A percentile compares a stretch with the other conserved stretches of the same genome.
phyloP scores from a whole-genome alignment of 805 yeast genomes.

The Debaryomyces tyrocola region DNA sequence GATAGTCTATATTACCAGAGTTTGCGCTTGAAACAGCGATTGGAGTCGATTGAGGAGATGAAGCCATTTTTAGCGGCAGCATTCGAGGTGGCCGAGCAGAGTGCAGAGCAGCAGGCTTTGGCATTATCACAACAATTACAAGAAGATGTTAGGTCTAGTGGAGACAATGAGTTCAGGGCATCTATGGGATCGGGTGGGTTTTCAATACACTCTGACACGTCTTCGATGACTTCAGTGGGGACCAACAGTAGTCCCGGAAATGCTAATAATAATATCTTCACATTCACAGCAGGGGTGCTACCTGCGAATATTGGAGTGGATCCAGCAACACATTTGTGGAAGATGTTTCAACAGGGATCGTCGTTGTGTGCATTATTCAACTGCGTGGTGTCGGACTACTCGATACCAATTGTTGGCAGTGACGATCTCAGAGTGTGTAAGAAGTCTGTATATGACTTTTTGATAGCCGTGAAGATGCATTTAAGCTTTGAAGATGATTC shows the following conservation, averaged over 20 bases:
- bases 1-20: constrained; percentile 76
- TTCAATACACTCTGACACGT: constrained; percentile 35
- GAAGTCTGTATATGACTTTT: constrained; percentile 84
- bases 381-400: constrained; percentile 45
- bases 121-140: constrained; percentile 43
- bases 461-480: constrained; percentile 79
- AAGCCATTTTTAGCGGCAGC: constrained; percentile 67
- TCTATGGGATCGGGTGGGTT: constrained; percentile 35
- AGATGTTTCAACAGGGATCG: constrained; percentile 86
- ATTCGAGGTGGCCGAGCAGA: constrained; percentile 61
- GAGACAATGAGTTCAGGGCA: constrained; percentile 27
- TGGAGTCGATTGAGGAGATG: constrained; percentile 65
- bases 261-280: constrained; percentile 43
- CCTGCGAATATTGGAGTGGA: constrained; percentile 78
- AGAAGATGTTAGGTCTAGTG: constrained; percentile 14
- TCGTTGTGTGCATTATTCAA: constrained; percentile 87
- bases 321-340: constrained; percentile 90
- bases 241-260: constrained; percentile 14
- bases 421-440: constrained; percentile 85
- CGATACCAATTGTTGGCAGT: constrained; percentile 64
- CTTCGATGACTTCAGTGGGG: constrained; percentile 15
- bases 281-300: constrained; percentile 73
- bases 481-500: constrained; percentile 75
- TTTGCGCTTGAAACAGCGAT: constrained; percentile 50
- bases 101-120: constrained; percentile 72